These are phyloP conservation scores for Phytophthora colocasiae DNA, from an alignment of 352 stramenopile genomes.

Conservation along the genomic window DNA sequence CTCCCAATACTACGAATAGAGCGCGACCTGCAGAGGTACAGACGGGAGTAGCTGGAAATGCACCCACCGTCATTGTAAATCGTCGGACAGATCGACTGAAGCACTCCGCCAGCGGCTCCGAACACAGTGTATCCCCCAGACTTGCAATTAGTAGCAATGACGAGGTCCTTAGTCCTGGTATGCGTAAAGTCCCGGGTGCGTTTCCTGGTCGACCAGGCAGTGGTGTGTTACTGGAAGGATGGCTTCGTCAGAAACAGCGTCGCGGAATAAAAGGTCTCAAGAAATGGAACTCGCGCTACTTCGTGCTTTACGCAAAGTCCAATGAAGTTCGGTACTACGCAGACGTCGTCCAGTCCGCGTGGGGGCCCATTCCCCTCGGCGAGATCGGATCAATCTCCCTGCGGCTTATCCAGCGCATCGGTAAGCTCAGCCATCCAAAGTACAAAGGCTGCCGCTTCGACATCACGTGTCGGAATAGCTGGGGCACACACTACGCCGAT, in stretches of 20 bases:
- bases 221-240: slow-evolving; percentile 80
- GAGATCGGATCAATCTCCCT: slow-evolving; percentile 85
- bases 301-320: slow-evolving; percentile 76
- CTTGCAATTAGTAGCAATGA: slow-evolving; percentile 29
- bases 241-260: slow-evolving; percentile 83
- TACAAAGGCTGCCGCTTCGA: slow-evolving; percentile 87
- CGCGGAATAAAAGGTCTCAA: slow-evolving; percentile 83
- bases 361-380: slow-evolving; percentile 74
- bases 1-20: slow-evolving; percentile 1
- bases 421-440: slow-evolving; percentile 80
- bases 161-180: slow-evolving; percentile 52
- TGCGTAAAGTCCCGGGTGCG: slow-evolving; percentile 61
- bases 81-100: slow-evolving; percentile 59
- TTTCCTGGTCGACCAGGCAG: slow-evolving; percentile 62
- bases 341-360: slow-evolving; percentile 81
- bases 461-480: slow-evolving; percentile 84
- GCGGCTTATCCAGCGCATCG: slow-evolving; percentile 82
- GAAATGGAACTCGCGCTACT: slow-evolving; percentile 87
- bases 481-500: slow-evolving; percentile 80
- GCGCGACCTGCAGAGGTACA: slow-evolving; percentile 24
- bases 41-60: slow-evolving; percentile 27
- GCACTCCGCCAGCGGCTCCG: slow-evolving; percentile 50
- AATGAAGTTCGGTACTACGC: slow-evolving; percentile 86
- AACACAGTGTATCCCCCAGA: slow-evolving; percentile 43
- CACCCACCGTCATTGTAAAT: slow-evolving; percentile 44